Base-by-base conservation (phyloP, 208 protist genomes). In the Trypanosoma caninum region DNA sequence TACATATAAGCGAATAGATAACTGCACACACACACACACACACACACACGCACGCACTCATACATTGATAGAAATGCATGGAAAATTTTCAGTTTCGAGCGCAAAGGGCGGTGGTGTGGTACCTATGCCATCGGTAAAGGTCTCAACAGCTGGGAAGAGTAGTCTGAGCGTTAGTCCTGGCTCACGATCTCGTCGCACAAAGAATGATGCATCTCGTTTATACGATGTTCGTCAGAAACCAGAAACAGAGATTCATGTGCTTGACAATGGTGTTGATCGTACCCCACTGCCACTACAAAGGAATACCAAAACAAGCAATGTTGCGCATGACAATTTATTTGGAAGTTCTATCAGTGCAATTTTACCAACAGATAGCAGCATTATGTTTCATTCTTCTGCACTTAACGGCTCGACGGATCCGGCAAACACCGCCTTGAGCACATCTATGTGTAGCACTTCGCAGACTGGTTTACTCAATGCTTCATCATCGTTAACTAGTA, bases 181-280 rank as follows among this genome's bases (percentile, higher is more conserved):
- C 25, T 66, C 55, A 3, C 54, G 51, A 13, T 38, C 59, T 8
- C 53, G 72, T 2, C 79, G 78, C 18, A 76, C 76, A 2, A 61
- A 63, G 34, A 46, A 20, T 1, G 84, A 89, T 9, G 75, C 69
- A 20, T 55, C 41, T 11, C 82, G 84, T n/a, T 37, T 72, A 20
- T 52, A 76, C 14, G 81, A 89, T 4, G 14, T 79, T 40, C 62
- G 69, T 10, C 48, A 45, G 22, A 82, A 88, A 8, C 18, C 88
- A 28, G 84, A 89, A 42, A 22, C 70, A 0, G 63, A 72, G 16
- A 76, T 95, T 44, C 89, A 91, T 45, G 85, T 95, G 16, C 75
- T 93, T 23, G 89, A 93, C 69, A 83, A 84, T 23, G 86, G 86
- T 23, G 80, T 93, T 7, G 89, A 94, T 64, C 82, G 91, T 35